These are phyloP conservation scores for Truncatella angustata DNA, from an alignment of 2,329 filamentous ascomycete genomes.

Conservation along the genomic window DNA sequence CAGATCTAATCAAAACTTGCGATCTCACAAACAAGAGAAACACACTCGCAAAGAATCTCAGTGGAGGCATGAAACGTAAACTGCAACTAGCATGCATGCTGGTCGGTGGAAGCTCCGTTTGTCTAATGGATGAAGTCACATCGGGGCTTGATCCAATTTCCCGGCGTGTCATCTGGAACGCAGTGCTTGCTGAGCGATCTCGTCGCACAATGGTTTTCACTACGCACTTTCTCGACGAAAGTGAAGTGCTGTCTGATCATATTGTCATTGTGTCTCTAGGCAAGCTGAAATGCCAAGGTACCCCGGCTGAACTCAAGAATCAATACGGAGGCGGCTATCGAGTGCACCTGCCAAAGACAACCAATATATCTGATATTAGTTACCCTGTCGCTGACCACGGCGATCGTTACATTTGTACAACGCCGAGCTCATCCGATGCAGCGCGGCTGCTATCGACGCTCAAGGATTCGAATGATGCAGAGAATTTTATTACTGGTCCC, in stretches of 20 bases:
- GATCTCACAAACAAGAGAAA: conserved; percentile 64
- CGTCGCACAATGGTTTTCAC: conserved; percentile 24
- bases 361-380: conserved; percentile 17
- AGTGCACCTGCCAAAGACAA: conserved; percentile 24
- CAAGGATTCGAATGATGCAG: conserved; percentile 50
- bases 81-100: conserved; percentile 78
- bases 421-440: conserved; percentile 52
- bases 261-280: conserved; percentile 25
- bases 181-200: conserved; percentile 22
- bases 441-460: conserved; percentile 52
- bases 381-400: conserved; percentile 26
- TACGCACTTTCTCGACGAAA: conserved; percentile 28
- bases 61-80: conserved; percentile 75
- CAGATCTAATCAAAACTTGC: conserved; percentile 57
- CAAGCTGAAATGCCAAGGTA: conserved; percentile 26
- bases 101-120: conserved; percentile 69
- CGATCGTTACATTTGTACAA: conserved; percentile 56
- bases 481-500: conserved; percentile 63
- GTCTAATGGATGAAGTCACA: conserved; percentile 73
- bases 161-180: conserved; percentile 37
- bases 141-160: conserved; percentile 72
- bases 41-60: conserved; percentile 62
- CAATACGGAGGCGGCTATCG: conserved; percentile 28
- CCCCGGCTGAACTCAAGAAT: conserved; percentile 27
- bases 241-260: conserved; percentile 25